Evolutionary conservation across 352 stramenopile species (phyloP).

Genomic region (Peronosclerospora sorghi): DNA sequence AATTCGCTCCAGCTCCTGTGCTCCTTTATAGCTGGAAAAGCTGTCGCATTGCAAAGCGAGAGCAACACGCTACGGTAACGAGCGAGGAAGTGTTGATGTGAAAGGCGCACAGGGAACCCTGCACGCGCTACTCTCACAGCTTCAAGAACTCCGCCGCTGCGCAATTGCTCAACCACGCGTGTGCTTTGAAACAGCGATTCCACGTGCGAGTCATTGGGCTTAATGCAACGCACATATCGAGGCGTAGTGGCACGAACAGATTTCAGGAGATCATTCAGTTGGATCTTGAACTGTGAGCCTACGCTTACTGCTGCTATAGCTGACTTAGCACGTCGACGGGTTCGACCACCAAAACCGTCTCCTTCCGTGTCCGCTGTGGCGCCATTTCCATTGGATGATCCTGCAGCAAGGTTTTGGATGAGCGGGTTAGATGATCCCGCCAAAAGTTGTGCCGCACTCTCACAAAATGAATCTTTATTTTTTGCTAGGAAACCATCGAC

Average conservation of each 20-base stretch:
- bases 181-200: conserved; percentile 61
- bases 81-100: conserved; percentile 66
- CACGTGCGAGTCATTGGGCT: conserved; percentile 91
- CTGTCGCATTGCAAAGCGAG: conserved; percentile 14
- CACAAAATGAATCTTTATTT: conserved; percentile 85
- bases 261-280: conserved; percentile 89
- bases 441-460: conserved; percentile 48
- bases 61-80: conserved; percentile 52
- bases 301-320: conserved; percentile 59
- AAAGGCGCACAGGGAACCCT: conserved; percentile 76
- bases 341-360: conserved; percentile 13
- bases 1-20: conserved; percentile 16
- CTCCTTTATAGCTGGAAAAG: conserved; percentile 12
- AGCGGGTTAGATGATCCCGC: conserved; percentile 45
- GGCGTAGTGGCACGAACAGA: conserved; percentile 90
- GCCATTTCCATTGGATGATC: conserved; percentile 5
- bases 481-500: conserved; percentile 80
- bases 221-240: conserved; percentile 98
- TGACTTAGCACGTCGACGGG: conserved; percentile 36
- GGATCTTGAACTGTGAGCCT: conserved; percentile 88
- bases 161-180: conserved; percentile 76
- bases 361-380: conserved; percentile 1
- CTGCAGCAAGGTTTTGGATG: conserved; percentile 40
- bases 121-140: conserved; percentile 76
- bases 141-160: conserved; percentile 80